Percentiles rank a stretch among this genome's conserved stretches.
Evolutionary conservation across 2,329 filamentous ascomycete genomes (phyloP).

Genomic region (Tolypocladium sp.): DNA sequence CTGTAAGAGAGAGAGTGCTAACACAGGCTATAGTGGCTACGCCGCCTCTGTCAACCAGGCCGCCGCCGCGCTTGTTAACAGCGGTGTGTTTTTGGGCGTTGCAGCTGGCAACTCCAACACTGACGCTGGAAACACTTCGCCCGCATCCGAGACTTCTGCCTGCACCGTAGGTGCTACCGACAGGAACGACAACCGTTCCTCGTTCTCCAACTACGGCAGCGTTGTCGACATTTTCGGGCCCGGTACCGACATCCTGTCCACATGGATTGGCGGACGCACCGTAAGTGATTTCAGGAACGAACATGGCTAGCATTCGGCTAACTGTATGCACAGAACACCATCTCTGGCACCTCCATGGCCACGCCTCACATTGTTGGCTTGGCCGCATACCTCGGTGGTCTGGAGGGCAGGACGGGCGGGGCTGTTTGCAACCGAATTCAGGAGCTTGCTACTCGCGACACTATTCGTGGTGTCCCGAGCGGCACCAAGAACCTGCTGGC

Average conservation of each 20-base stretch:
- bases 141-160: conserved; percentile 10
- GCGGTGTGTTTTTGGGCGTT: conserved; percentile 38
- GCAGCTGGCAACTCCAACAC: conserved; percentile 36
- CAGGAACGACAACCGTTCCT: conserved; percentile 22
- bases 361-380: conserved; percentile 7
- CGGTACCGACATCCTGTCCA: conserved; percentile 30
- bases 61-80: conserved; percentile 28
- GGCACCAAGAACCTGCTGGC: conserved; percentile 32
- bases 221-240: conserved; percentile 37
- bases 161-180: conserved; percentile 11
- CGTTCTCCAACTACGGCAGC: conserved; percentile 34
- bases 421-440: conserved; percentile 20
- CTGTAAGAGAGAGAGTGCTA: no score
- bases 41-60: conserved; percentile 36
- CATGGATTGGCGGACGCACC: conserved; percentile 31
- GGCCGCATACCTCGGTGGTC: conserved; percentile 16
- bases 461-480: conserved; percentile 18
- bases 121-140: conserved; percentile 8
- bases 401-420: conserved; percentile 18
- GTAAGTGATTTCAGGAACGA: conserved; percentile 9
- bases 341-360: conserved; percentile 28
- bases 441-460: conserved; percentile 24
- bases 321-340: conserved; percentile 1
- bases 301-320: background rate
- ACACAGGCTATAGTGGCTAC: conserved; percentile 15